Evolutionary conservation across 495 filamentous ascomycete species (phyloP), one percentile per base, ranked within the genome.

Genomic region (Rostrohypoxylon terebratum): DNA sequence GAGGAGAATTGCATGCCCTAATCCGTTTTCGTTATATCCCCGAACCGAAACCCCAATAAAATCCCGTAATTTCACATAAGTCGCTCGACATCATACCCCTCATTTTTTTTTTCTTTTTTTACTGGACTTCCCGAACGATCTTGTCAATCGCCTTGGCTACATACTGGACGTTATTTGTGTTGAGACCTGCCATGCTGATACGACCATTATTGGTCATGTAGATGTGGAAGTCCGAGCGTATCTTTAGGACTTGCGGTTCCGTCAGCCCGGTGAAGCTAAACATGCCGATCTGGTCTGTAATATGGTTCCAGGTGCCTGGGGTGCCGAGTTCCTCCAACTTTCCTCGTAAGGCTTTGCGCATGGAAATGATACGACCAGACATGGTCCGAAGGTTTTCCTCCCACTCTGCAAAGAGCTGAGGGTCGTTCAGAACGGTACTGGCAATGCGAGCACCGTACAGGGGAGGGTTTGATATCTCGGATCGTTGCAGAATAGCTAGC

Each of bases 121-220:
- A 81, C 68, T 84, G 67, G 21, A 62, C 71, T 59, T 90, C 93
- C 60, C 90, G 87, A 4, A 98, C 93, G 51, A 93, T 92, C 72
- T 89, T 92, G 75, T 98, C 92, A 1, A 99, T 86, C 0, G 94
- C 93, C 76, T 90, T 90, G 18, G 94, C 96, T 68, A 97, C 89
- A 80, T 98, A 97, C 44, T 97, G 93, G 38, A 98, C 83, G 79
- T 99, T 99, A 69, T 88, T 80, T 23, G 92, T 91, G 80, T 98
- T 99, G 69, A 98, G 79, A 1, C 96, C 96, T 1, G 96, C 96
- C 93, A 99, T 98, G 59, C 91, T 94, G 79, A 98, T 97, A 36
- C 96, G 89, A 10, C 96, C 96, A 75, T 99, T 99, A 89, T 98
- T 98, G 28, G 96, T 98, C 93, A 98, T 97, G 80, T 99, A 99